Percentiles rank a stretch among this genome's conserved stretches.
phyloP scores from a whole-genome alignment of 2,329 filamentous ascomycete genomes.

The Penicillium sp. region DNA sequence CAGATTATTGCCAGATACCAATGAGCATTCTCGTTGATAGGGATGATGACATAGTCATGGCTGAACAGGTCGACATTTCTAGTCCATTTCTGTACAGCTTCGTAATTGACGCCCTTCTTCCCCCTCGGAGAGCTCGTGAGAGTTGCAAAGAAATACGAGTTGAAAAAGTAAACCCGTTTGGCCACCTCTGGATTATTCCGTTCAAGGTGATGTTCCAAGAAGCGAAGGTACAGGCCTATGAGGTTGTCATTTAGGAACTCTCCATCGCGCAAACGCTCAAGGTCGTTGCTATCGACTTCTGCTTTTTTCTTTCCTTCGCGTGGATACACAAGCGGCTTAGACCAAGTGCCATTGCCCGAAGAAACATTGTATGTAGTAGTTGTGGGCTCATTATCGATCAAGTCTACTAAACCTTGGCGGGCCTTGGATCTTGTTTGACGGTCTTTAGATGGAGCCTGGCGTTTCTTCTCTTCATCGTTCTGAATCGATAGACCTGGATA shows the following conservation, averaged over 20 bases:
- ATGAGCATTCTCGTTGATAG: conserved; percentile 80
- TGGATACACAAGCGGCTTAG: conserved; percentile 43
- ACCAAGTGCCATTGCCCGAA: background rate
- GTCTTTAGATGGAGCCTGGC: conserved; percentile 8
- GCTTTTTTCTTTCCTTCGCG: conserved; percentile 44
- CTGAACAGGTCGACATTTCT: conserved; percentile 76
- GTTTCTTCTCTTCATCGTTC: conserved; percentile 21
- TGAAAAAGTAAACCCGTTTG: conserved; percentile 78
- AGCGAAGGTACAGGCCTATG: conserved; percentile 80
- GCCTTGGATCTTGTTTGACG: conserved; percentile 30
- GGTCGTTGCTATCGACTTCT: conserved; percentile 41
- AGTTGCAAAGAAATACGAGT: conserved; percentile 83
- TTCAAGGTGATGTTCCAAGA: conserved; percentile 61
- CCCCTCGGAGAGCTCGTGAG: conserved; percentile 59
- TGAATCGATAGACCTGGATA: conserved; percentile 10
- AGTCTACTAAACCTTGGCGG: conserved; percentile 17
- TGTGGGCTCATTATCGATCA: conserved; percentile 4
- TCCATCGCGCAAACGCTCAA: conserved; percentile 73
- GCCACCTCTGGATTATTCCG: conserved; percentile 53
- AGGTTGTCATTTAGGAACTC: conserved; percentile 91
- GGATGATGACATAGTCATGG: conserved; percentile 86
- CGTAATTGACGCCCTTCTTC: conserved; percentile 67
- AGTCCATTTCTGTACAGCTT: conserved; percentile 83
- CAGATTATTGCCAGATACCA: conserved; percentile 97
- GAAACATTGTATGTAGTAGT: conserved; percentile 3